Evolutionary conservation across 2,329 filamentous ascomycete species (phyloP).

Genomic region (Aspergillus melleus): DNA sequence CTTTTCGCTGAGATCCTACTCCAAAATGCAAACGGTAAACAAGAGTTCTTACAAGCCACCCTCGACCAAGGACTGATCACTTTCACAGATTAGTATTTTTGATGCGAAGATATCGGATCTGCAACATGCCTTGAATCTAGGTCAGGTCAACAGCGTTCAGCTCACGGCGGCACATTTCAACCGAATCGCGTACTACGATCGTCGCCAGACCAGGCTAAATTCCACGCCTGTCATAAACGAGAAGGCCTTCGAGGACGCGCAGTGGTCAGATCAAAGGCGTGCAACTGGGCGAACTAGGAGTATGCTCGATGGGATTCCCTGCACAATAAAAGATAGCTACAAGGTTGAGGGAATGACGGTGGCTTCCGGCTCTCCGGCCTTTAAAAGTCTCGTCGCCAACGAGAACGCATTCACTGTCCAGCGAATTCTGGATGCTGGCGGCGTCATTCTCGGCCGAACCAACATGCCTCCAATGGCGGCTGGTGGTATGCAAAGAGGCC

Average conservation of each 20-base stretch:
- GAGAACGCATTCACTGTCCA: constrained; percentile 55
- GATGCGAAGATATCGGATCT: constrained; percentile 51
- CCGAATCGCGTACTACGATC: constrained; percentile 51
- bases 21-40: too few relatives aligned
- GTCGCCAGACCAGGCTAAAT: constrained; percentile 44
- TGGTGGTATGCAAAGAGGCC: constrained; percentile 58
- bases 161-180: constrained; percentile 49
- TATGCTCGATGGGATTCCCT: constrained; percentile 58
- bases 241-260: constrained; percentile 49
- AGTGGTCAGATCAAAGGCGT: constrained; percentile 48
- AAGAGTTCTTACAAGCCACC: too few relatives aligned
- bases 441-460: constrained; percentile 55
- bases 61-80: too few relatives aligned
- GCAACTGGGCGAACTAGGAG: constrained; percentile 36
- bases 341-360: constrained; percentile 55
- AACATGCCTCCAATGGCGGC: constrained; percentile 63
- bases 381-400: constrained; percentile 50
- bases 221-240: constrained; percentile 52
- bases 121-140: constrained; percentile 41
- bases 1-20: too few relatives aligned
- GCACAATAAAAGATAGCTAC: constrained; percentile 60
- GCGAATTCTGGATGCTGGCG: constrained; percentile 51
- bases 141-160: constrained; percentile 46
- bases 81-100: constrained; percentile 34
- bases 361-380: constrained; percentile 57